Evolutionary conservation across 176 grass and related monocot species (phyloP).

Genomic region (Rhynchospora breviuscula): DNA sequence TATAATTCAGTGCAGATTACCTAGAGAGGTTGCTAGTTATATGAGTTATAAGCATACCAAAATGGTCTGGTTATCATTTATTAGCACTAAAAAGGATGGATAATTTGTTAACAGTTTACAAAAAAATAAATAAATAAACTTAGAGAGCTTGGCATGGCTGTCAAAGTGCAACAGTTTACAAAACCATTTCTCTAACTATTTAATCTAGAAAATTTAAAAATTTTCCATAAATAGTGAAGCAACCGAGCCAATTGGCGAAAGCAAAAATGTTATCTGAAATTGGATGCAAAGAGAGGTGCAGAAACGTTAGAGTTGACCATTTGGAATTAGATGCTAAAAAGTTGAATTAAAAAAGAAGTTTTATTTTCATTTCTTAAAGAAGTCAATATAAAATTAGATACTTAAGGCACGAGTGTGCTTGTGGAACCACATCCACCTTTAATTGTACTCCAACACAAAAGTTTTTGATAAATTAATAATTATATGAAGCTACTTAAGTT

Average conservation of each 20-base stretch:
- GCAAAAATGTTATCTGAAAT: background rate
- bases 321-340: slow-evolving; percentile 4
- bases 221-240: background rate
- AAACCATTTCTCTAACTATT: background rate
- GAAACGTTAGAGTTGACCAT: background rate
- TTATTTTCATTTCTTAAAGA: background rate
- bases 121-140: background rate
- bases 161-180: background rate
- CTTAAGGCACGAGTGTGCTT: background rate
- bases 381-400: slow-evolving; percentile 9
- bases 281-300: background rate
- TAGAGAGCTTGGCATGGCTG: too few relatives aligned
- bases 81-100: background rate
- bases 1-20: background rate
- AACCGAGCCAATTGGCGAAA: background rate
- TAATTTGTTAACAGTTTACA: background rate
- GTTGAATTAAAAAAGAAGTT: background rate
- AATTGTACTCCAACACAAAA: background rate
- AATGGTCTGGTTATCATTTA: background rate
- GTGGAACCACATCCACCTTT: slow-evolving; percentile 1
- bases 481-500: background rate
- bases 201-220: background rate
- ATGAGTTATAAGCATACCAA: background rate
- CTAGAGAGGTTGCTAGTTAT: background rate
- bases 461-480: background rate